Conservation (phyloP, 257 asterid genomes). For the Solanum dulcamara region DNA sequence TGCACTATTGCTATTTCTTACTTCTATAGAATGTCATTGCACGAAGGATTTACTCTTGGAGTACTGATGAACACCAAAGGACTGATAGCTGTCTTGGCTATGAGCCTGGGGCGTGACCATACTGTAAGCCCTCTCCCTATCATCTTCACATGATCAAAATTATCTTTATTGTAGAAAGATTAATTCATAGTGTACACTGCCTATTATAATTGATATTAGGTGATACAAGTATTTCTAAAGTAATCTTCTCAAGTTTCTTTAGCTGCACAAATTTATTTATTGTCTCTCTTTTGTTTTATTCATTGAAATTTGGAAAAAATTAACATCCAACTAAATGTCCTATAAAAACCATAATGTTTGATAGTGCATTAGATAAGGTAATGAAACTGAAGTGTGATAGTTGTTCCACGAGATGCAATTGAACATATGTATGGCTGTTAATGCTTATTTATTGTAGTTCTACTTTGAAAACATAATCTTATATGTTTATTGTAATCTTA, state of each 20-base stretch:
- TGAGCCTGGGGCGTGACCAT: constrained; percentile 13
- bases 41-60: constrained; percentile 11
- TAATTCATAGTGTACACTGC: neutral
- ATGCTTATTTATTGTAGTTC: neutral
- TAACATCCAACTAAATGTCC: neutral
- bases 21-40: neutral
- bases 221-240: neutral
- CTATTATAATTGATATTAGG: neutral
- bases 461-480: neutral
- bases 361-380: neutral
- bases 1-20: constrained; percentile 5
- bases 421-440: neutral
- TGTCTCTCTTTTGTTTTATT: neutral
- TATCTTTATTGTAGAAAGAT: neutral
- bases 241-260: neutral
- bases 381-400: neutral
- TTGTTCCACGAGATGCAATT: neutral
- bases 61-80: constrained; percentile 14
- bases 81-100: neutral
- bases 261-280: neutral
- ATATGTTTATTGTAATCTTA: neutral
- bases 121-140: neutral
- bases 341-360: neutral
- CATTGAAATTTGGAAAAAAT: constrained; percentile 2
- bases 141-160: neutral